phyloP scores from a whole-genome alignment of 2,329 filamentous ascomycete species.

The Fusarium sp. region DNA sequence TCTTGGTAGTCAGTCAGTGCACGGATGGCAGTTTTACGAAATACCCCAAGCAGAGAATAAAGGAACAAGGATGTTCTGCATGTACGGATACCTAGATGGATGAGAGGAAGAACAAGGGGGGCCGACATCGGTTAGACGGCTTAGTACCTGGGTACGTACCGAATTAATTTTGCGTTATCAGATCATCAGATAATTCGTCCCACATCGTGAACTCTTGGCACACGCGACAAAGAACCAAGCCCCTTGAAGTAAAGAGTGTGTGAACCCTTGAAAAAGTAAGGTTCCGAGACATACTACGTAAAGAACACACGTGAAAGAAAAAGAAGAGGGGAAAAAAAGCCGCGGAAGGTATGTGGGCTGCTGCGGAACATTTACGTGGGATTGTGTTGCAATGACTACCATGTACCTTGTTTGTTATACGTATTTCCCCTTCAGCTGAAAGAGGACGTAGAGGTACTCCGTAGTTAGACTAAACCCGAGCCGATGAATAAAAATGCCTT shows the following conservation, averaged over 20 bases:
- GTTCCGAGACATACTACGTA: background rate
- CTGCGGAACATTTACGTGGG: background rate
- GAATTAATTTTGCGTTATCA: slow-evolving; percentile 41
- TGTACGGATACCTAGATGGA: background rate
- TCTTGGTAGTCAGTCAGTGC: background rate
- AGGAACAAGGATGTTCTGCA: background rate
- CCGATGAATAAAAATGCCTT: background rate
- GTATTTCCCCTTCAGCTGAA: slow-evolving; percentile 3
- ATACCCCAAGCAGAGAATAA: background rate
- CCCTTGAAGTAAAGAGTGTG: background rate
- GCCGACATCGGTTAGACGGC: slow-evolving; percentile 17
- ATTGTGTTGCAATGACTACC: background rate
- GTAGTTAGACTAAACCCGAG: background rate
- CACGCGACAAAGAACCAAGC: background rate
- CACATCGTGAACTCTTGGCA: slow-evolving; percentile 14
- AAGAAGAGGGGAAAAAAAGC: background rate
- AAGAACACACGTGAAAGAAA: background rate
- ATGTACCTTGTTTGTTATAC: background rate
- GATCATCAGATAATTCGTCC: slow-evolving; percentile 49
- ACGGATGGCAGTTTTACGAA: background rate
- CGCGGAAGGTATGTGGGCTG: background rate
- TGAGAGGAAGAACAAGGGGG: background rate
- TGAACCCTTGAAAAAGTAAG: background rate
- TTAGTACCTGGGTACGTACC: background rate
- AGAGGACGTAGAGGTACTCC: background rate